A percentile compares a stretch with the other conserved stretches of the same genome.
Evolutionary conservation across 2,329 filamentous ascomycete genomes (phyloP).

Genomic region (Trichophyton benhamiae): DNA sequence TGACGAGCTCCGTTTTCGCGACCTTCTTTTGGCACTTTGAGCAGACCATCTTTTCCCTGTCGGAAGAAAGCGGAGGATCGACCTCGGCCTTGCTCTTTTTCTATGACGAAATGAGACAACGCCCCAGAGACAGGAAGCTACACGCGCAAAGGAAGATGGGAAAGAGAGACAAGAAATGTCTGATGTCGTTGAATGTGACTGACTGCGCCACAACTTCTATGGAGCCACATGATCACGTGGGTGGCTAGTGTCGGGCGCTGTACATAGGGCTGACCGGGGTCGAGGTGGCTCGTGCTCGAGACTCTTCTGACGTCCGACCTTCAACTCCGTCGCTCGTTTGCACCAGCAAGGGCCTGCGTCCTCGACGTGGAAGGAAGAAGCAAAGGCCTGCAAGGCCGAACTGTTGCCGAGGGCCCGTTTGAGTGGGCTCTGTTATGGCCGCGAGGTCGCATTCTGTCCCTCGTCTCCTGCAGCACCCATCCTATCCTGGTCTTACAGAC

Average conservation of each 20-base stretch:
- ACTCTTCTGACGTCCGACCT: constrained; percentile 1
- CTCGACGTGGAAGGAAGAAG: too few relatives aligned
- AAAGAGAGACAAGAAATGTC: background rate
- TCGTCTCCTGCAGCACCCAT: background rate
- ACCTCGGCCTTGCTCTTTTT: background rate
- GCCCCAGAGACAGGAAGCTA: background rate
- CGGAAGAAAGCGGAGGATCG: background rate
- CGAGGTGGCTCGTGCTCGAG: background rate
- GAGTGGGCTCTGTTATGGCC: background rate
- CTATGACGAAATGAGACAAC: background rate
- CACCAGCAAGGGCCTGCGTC: background rate
- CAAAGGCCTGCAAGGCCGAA: too few relatives aligned
- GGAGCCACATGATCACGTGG: background rate
- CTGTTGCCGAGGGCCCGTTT: too few relatives aligned
- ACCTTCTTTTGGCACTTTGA: constrained; percentile 50
- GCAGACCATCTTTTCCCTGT: constrained; percentile 45
- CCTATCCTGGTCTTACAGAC: background rate
- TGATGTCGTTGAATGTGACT: background rate
- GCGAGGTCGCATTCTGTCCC: background rate
- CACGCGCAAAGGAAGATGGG: too few relatives aligned
- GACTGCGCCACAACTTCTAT: background rate
- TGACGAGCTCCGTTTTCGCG: constrained; percentile 49
- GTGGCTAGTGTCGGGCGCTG: background rate
- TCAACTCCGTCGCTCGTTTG: background rate
- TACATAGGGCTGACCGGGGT: constrained; percentile 1